Evolutionary conservation across 176 grass and related monocot species (phyloP).

Genomic region (Oryza meyeriana): DNA sequence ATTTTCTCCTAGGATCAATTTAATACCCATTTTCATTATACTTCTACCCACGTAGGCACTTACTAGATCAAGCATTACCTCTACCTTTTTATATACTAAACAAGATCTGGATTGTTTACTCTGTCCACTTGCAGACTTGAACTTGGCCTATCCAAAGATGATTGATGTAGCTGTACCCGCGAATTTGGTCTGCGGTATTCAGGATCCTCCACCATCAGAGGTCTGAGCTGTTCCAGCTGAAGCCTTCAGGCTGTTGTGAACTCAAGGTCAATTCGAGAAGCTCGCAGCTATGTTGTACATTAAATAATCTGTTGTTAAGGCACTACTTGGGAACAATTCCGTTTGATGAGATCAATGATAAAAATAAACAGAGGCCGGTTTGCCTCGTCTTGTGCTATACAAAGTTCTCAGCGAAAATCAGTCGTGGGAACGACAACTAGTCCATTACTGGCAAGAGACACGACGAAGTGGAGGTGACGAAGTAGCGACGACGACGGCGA

Average conservation of each 20-base stretch:
- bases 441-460: no score
- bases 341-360: constrained; percentile 17
- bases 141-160: constrained; percentile 88
- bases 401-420: not conserved
- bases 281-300: constrained; percentile 26
- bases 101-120: constrained; percentile 31
- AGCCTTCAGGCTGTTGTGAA: constrained; percentile 7
- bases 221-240: constrained; percentile 35
- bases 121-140: constrained; percentile 64
- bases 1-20: not conserved
- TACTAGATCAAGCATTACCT: not conserved
- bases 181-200: constrained; percentile 81
- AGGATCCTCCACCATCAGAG: constrained; percentile 56
- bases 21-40: constrained; percentile 1
- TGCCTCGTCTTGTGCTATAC: not conserved
- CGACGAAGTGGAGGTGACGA: no score
- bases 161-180: constrained; percentile 80
- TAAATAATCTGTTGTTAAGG: constrained; percentile 37
- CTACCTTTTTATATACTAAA: not conserved
- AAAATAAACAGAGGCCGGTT: not conserved
- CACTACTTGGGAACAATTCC: not conserved
- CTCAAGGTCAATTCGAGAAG: not conserved
- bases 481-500: no score
- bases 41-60: not conserved
- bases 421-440: no score